Conservation (phyloP, 164 flowering plant genomes). For the Nymphaea colorata region DNA sequence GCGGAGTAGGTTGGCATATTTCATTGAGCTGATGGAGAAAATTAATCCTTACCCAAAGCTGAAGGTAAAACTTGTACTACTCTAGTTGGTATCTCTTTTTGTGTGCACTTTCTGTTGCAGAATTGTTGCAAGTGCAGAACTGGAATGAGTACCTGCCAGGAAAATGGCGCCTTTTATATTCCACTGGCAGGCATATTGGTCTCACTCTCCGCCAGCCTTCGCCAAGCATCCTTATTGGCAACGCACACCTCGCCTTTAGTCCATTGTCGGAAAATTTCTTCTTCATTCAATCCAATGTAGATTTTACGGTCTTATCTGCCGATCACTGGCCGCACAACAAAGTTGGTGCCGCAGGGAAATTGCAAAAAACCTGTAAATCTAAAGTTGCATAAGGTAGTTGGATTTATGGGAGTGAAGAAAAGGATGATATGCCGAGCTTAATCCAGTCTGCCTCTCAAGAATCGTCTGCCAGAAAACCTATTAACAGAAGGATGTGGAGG, state of each 20-base stretch:
- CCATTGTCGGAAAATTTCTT: constrained; percentile 30
- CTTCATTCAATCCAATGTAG: constrained; percentile 40
- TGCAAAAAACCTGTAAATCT: constrained; percentile 16
- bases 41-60: constrained; percentile 69
- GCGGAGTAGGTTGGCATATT: constrained; percentile 75
- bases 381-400: constrained; percentile 45
- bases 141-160: constrained; percentile 86
- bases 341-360: constrained; percentile 42
- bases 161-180: constrained; percentile 80
- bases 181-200: constrained; percentile 86
- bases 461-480: constrained; percentile 21
- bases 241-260: constrained; percentile 37
- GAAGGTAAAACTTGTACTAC: constrained; percentile 33
- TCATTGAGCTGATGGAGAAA: constrained; percentile 89
- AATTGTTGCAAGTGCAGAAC: constrained; percentile 35
- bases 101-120: not conserved
- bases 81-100: not conserved
- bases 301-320: constrained; percentile 52
- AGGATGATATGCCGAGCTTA: not conserved
- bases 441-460: constrained; percentile 15
- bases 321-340: constrained; percentile 81
- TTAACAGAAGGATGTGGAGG: constrained; percentile 37
- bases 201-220: constrained; percentile 80
- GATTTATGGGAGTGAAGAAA: constrained; percentile 51
- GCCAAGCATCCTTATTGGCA: constrained; percentile 53